Evolutionary conservation across 2,329 filamentous ascomycete species (phyloP).

Genomic region (Hymenotorrendiella dingleyae): DNA sequence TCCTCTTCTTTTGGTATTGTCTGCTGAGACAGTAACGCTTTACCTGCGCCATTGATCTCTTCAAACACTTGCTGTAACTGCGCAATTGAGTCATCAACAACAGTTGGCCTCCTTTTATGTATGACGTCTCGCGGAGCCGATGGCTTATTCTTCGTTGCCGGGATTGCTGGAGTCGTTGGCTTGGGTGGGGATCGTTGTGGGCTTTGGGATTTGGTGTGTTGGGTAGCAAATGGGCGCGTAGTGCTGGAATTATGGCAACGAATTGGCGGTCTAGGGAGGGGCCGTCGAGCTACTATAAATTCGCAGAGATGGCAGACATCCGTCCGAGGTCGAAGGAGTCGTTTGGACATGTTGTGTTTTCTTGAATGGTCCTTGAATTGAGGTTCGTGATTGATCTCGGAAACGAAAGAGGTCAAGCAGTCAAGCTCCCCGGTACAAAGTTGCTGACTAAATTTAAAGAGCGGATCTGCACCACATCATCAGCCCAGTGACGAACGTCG

Average conservation of each 20-base stretch:
- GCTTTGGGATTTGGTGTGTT: conserved; percentile 11
- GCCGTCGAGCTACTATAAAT: conserved; percentile 24
- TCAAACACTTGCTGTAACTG: conserved; percentile 19
- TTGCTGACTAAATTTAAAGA: too few species aligned
- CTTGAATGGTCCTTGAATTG: too few species aligned
- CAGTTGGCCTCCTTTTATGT: neutral
- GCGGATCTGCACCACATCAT: too few species aligned
- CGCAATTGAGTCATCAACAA: conserved; percentile 9
- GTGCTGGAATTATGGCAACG: conserved; percentile 13
- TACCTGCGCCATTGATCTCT: conserved; percentile 16
- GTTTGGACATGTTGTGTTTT: conserved; percentile 39
- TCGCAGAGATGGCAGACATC: conserved; percentile 42
- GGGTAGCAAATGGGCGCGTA: conserved; percentile 18
- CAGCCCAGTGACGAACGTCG: too few species aligned
- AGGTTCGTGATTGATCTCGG: too few species aligned
- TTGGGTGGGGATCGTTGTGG: conserved; percentile 2
- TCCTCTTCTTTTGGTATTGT: conserved; percentile 22
- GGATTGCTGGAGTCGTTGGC: too few species aligned
- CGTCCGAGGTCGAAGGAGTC: conserved; percentile 26
- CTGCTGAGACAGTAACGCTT: conserved; percentile 18
- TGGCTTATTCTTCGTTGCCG: neutral
- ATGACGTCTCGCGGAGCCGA: neutral
- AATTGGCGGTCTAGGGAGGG: conserved; percentile 7
- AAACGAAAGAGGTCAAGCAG: too few species aligned
- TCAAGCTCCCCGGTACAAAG: too few species aligned